Base-by-base conservation (phyloP, 164 flowering plant species). In the Piper longum region DNA sequence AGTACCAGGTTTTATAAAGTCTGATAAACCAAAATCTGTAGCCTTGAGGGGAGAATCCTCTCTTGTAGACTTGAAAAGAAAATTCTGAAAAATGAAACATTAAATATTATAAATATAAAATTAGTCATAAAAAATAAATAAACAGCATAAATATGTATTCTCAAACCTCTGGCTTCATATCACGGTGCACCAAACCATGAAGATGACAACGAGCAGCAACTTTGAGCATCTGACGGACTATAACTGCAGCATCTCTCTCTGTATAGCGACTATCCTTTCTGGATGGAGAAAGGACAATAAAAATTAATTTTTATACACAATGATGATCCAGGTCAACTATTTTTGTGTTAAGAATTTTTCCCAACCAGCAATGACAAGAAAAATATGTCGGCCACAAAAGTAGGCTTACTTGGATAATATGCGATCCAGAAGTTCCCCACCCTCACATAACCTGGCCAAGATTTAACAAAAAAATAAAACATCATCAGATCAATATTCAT, bases 181-280 rank as follows among this genome's bases (percentile, higher is more conserved):
- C 99, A 43, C 99, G 95, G 74, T 95, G 99, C 54, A 95, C 99
- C 69, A 91, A 74, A 64, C 97, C 99, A 77, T 88, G 91, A 66
- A 95, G 76, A 73, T 95, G 99, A 75, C 99, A 95, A 76, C 89
- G 74, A 12, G 95, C 99, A 45, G 99, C 96, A 72, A 91, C 99
- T 80, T 82, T 89, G 56, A 95, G 97, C 99, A 95, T 95, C 73
- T 95, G 99, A 2, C 99, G 72, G 52, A 91, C 99, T 62, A 95
- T 77, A 41, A 80, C 77, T 64, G 99, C 96, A 13, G 97, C 97
- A 71, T 95, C 99, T 77, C 87, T 91, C 77, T 95, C 99, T 39
- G 85, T 73, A 69, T 95, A 95, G 62, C 96, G 97, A 64, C 96
- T 88, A 48, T 91, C 93, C 72, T 91, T 95, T 73, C 99, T 95